Evolutionary conservation across 805 yeast species (phyloP), one percentile per base, ranked within the genome.

Genomic region (Zygosaccharomyces kombuchaensis): DNA sequence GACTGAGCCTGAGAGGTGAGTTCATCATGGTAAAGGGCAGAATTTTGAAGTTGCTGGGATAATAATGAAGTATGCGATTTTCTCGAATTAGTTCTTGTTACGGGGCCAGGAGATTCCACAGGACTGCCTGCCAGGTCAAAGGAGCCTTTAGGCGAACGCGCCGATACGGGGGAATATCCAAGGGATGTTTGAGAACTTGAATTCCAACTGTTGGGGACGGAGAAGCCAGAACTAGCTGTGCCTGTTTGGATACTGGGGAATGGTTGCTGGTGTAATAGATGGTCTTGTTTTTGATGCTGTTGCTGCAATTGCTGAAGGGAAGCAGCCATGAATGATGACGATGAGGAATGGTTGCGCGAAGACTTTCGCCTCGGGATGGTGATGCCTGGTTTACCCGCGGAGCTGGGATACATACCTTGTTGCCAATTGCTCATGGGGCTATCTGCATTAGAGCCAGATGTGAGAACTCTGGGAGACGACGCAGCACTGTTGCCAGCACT

Each of bases 11-110:
- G 43, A 26, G 16, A 31, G 9, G 26, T 34, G 10, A 12, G 17
- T 16, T 38, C 47, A 12, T 42, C 43, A 21, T 31, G 14, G 36
- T 40, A 37, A 10, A 32, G 26, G 9, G 36, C 32, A 9, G 63
- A 56, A 36, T 57, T 58, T 32, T 60, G 66, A 19, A 64, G 38
- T 44, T 64, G 69, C 40, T 66, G 70, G 2, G 68, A 64, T 22
- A 66, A 39, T 30, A 66, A 46, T 7, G 70, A 66, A 3, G 66
- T 63, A 25, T 61, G 67, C 8, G 59, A 47, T 35, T 55, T 57
- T 14, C 48, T 56, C 8, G 58, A 51, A 16, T 50, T 45, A 5
- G 52, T 34, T 27, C 41, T 38, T n/a, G 50, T 46, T 6, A 57
- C 40, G 8, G 42, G 29, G 9, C 43, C 40, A 4, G 54, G 49